Percentiles rank a stretch among this genome's conserved stretches.
These are phyloP conservation scores for Zasmidium cellare DNA, from an alignment of 2,329 filamentous ascomycete species.

Conservation along the genomic window DNA sequence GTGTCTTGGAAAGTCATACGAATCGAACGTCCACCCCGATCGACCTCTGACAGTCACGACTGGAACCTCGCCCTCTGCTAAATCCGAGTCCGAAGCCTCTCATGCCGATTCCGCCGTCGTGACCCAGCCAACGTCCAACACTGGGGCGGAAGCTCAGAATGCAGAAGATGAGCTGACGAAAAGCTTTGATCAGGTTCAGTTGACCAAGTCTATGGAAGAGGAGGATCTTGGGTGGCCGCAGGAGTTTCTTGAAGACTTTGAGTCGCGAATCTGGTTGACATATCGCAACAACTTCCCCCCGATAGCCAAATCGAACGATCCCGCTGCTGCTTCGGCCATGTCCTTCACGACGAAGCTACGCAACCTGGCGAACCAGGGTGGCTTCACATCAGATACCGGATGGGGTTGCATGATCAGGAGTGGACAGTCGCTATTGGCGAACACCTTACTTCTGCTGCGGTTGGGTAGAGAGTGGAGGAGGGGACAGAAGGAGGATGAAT, in stretches of 20 bases:
- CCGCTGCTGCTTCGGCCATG: constrained; percentile 68
- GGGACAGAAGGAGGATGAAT: constrained; percentile 56
- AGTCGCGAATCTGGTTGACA: constrained; percentile 93
- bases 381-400: constrained; percentile 89
- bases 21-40: constrained; percentile 32
- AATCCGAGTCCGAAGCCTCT: constrained; percentile 31
- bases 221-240: constrained; percentile 70
- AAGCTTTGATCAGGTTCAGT: constrained; percentile 29
- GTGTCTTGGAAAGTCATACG: constrained; percentile 69
- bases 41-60: constrained; percentile 19
- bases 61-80: constrained; percentile 30
- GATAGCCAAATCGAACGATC: constrained; percentile 77
- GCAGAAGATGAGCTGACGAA: constrained; percentile 28
- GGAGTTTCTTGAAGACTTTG: constrained; percentile 86
- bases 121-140: constrained; percentile 20
- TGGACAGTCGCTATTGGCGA: constrained; percentile 89
- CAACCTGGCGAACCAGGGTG: constrained; percentile 73
- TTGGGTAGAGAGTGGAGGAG: constrained; percentile 86
- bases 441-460: constrained; percentile 70
- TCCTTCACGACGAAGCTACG: constrained; percentile 83
- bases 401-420: constrained; percentile 99
- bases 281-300: constrained; percentile 84
- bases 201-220: constrained; percentile 33
- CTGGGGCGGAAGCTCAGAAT: constrained; percentile 16
- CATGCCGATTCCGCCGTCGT: constrained; percentile 36